Base-by-base conservation (phyloP, 73 alveolate genomes). In the Stentor roeselii region DNA sequence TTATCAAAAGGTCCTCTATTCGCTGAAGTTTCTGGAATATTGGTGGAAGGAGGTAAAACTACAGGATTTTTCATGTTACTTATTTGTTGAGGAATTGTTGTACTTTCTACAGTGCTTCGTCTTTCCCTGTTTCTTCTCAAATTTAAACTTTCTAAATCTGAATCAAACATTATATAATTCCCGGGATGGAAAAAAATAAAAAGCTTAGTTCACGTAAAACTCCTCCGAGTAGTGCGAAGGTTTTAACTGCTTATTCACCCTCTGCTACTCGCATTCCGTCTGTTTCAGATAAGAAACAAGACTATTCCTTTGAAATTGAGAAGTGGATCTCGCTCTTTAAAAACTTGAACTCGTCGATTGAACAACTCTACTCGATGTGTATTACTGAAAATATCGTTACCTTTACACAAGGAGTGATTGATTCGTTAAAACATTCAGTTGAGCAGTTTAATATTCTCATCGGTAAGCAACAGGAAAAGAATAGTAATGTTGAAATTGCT, bases 331-430 rank as follows among this genome's bases (percentile, higher is more conserved):
- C 21, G 42, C 41, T 67, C 21, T 67, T 67, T 67, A 21, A 32
- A 32, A 21, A 67, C 37, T 32, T 67, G 11, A 67, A 67, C 41
- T 14, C 21, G 21, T 21, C 80, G 1, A 34, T 67, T 67, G 80
- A 67, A 67, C 41, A 67, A 21, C 80, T 67, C 1, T 67, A 21
- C 2, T 14, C 80, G 14, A 67, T 67, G 80, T 67, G 80, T 32
- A 30, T 3, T 2, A 67, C 21, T 2, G 80, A 67, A 2, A 67
- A 67, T 34, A 21, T 67, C 1, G 11, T 40, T 11, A 40, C 80
- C 15, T 67, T 67, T 67, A 67, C 80, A 27, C 41, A 67, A 21
- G 80, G 80, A 1, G 80, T 40, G 21, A 67, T 67, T 27, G 80
- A 67, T 11, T 27, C 80, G 27, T 32, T 67, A 0, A 32, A 34